These are phyloP conservation scores for Blastobotrys illinoisensis DNA, from an alignment of 1,139 yeast species.

Conservation along the genomic window DNA sequence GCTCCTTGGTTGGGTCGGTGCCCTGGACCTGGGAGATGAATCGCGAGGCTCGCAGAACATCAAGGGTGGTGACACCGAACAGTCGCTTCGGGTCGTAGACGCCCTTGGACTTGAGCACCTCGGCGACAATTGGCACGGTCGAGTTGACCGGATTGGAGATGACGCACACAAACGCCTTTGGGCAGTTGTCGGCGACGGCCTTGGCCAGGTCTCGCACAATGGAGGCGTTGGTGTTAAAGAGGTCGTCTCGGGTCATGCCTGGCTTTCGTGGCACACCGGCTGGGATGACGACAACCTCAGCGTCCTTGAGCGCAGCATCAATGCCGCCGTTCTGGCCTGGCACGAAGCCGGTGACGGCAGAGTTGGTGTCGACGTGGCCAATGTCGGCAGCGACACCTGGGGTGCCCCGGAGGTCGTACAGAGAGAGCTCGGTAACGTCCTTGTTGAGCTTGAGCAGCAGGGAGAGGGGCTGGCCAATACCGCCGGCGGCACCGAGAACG, in stretches of 20 bases:
- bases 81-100: slow-evolving; percentile 73
- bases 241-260: slow-evolving; percentile 96
- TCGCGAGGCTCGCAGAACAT: slow-evolving; percentile 83
- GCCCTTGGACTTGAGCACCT: slow-evolving; percentile 69
- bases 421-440: slow-evolving; percentile 54
- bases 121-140: slow-evolving; percentile 88
- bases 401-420: slow-evolving; percentile 84
- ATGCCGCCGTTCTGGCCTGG: slow-evolving; percentile 57
- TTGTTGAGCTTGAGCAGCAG: slow-evolving; percentile 69
- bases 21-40: slow-evolving; percentile 52
- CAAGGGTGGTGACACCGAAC: slow-evolving; percentile 91
- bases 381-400: slow-evolving; percentile 94
- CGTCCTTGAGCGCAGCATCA: slow-evolving; percentile 54
- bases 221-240: slow-evolving; percentile 88
- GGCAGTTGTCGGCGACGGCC: slow-evolving; percentile 68
- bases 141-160: slow-evolving; percentile 97
- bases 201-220: slow-evolving; percentile 80
- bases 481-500: slow-evolving; percentile 42
- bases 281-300: slow-evolving; percentile 82
- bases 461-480: slow-evolving; percentile 90
- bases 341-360: slow-evolving; percentile 62
- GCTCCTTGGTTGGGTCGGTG: slow-evolving; percentile 50
- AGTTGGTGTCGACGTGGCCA: slow-evolving; percentile 81
- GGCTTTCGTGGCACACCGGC: slow-evolving; percentile 98
- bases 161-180: slow-evolving; percentile 68